Conservation (phyloP, 2,329 filamentous ascomycete species). For the Rosellinia necatrix region DNA sequence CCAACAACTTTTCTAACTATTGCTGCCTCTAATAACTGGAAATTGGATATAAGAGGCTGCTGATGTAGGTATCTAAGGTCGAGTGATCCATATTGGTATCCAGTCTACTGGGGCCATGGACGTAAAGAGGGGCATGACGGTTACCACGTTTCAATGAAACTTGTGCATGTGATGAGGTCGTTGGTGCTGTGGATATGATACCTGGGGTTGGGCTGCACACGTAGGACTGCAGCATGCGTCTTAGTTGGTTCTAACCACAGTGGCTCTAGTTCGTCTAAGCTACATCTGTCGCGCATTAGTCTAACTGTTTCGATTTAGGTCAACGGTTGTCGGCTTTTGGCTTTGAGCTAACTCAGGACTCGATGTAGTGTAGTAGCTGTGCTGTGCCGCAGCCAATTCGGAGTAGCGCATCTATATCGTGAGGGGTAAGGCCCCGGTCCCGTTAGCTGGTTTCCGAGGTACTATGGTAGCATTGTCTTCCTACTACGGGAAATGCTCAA, state of each 20-base stretch:
- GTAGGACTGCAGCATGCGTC: conserved; percentile 1
- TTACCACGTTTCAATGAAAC: neutral
- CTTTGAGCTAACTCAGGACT: no score
- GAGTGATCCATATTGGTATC: no score
- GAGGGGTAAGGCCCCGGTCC: neutral
- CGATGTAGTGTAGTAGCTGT: no score
- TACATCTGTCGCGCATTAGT: neutral
- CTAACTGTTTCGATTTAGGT: neutral
- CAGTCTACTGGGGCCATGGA: neutral
- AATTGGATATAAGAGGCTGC: no score
- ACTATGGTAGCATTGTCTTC: neutral
- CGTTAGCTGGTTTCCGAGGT: neutral
- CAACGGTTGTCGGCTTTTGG: conserved; percentile 1
- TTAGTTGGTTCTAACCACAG: no score
- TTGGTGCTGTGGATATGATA: neutral
- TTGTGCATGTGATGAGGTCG: neutral
- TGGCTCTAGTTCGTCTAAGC: neutral
- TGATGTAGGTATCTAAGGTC: no score
- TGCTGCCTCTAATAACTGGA: no score
- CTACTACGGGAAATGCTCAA: conserved; percentile 16
- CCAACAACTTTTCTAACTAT: no score
- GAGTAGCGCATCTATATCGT: neutral
- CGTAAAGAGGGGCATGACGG: neutral
- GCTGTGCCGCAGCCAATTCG: conserved; percentile 1
- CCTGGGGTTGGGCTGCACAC: no score